These are phyloP conservation scores for Fusarium subtropicale DNA, from an alignment of 2,329 filamentous ascomycete species.

Conservation along the genomic window DNA sequence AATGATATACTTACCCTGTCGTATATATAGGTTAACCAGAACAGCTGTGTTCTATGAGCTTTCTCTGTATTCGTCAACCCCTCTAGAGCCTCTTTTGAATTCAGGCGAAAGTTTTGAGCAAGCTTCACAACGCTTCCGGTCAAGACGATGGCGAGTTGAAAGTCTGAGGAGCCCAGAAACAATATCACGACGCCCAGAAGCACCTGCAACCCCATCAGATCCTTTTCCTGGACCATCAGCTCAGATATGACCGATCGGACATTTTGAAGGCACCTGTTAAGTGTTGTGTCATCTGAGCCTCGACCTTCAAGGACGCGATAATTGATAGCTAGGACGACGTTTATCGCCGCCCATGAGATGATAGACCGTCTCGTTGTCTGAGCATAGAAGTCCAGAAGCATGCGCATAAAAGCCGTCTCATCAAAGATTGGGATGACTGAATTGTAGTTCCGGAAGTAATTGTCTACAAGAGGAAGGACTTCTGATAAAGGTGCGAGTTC, in stretches of 20 bases:
- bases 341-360: slow-evolving; percentile 51
- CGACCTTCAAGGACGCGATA: slow-evolving; percentile 43
- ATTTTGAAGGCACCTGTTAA: slow-evolving; percentile 48
- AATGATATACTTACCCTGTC: slow-evolving; percentile 43
- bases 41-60: slow-evolving; percentile 49
- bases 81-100: slow-evolving; percentile 39
- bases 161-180: slow-evolving; percentile 49
- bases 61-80: slow-evolving; percentile 2
- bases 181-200: slow-evolving; percentile 52
- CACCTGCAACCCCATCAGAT: slow-evolving; percentile 51
- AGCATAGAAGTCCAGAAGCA: slow-evolving; percentile 51
- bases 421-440: slow-evolving; percentile 51
- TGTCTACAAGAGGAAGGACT: slow-evolving; percentile 36
- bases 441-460: slow-evolving; percentile 40
- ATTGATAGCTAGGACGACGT: slow-evolving; percentile 51
- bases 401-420: slow-evolving; percentile 50
- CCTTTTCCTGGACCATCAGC: slow-evolving; percentile 48
- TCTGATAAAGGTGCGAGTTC: slow-evolving; percentile 35
- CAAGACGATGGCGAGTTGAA: slow-evolving; percentile 49
- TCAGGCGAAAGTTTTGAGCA: slow-evolving; percentile 50
- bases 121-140: slow-evolving; percentile 51
- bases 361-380: slow-evolving; percentile 28
- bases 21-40: slow-evolving; percentile 54
- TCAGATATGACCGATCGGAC: slow-evolving; percentile 50
- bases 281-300: slow-evolving; percentile 29